Percentiles rank a stretch among this genome's conserved stretches.
Evolutionary conservation across 352 stramenopile species (phyloP).

Genomic region (Thraustochytrium striatum): DNA sequence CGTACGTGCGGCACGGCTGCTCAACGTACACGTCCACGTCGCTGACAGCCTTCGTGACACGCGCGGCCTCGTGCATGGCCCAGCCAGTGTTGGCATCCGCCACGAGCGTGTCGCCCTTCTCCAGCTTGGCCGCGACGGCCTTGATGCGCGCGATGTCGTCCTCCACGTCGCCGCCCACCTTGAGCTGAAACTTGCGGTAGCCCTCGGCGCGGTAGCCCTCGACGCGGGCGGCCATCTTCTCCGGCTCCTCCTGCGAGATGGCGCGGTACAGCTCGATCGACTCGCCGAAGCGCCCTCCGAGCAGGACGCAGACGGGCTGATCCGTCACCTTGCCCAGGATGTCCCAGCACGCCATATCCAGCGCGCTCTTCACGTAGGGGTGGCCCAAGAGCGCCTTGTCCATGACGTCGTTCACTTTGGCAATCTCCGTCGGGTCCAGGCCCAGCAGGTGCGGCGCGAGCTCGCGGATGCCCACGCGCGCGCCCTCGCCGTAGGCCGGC

Average conservation of each 20-base stretch:
- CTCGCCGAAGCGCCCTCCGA: constrained; percentile 40
- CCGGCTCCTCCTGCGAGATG: constrained; percentile 44
- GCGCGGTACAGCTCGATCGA: constrained; percentile 19
- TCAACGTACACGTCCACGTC: constrained; percentile 47
- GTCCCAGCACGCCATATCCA: constrained; percentile 49
- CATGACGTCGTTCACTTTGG: constrained; percentile 48
- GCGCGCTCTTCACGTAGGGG: constrained; percentile 33
- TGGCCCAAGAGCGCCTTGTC: constrained; percentile 29
- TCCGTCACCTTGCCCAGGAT: constrained; percentile 47
- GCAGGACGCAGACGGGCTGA: constrained; percentile 39
- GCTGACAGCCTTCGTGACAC: constrained; percentile 7
- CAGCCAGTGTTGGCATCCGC: constrained; percentile 44
- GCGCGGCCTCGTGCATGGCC: constrained; percentile 40
- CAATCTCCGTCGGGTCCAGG: constrained; percentile 40
- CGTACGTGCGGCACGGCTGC: constrained; percentile 40
- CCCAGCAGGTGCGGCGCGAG: constrained; percentile 35
- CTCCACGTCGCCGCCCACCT: constrained; percentile 11
- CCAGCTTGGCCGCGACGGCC: not conserved
- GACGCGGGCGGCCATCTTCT: constrained; percentile 34
- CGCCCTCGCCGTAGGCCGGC: constrained; percentile 39
- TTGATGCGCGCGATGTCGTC: constrained; percentile 36
- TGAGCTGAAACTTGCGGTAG: constrained; percentile 49
- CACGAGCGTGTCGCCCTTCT: constrained; percentile 10
- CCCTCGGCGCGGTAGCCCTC: constrained; percentile 33
- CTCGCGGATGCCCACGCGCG: constrained; percentile 31